These are phyloP conservation scores for Teratosphaeria gauchensis DNA, from an alignment of 2,329 filamentous ascomycete species.

Conservation along the genomic window DNA sequence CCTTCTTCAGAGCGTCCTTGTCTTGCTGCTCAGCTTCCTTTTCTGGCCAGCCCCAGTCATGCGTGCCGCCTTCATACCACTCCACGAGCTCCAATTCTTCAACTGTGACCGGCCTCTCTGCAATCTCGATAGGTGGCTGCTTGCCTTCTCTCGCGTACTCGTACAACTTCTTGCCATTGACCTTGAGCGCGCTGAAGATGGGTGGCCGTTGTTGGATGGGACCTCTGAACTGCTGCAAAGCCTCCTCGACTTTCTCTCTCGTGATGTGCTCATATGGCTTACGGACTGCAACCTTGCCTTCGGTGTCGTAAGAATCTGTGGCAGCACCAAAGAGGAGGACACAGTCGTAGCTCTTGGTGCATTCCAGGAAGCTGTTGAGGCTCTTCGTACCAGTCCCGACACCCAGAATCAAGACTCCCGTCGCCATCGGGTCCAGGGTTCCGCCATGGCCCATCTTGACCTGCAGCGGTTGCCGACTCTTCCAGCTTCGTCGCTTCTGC, in stretches of 20 bases:
- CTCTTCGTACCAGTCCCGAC: constrained; percentile 81
- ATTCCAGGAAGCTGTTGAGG: constrained; percentile 67
- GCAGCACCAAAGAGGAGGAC: constrained; percentile 82
- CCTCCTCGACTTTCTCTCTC: constrained; percentile 64
- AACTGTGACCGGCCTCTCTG: constrained; percentile 70
- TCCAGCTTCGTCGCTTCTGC: constrained; percentile 43
- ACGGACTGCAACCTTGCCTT: constrained; percentile 71
- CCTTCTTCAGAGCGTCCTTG: constrained; percentile 64
- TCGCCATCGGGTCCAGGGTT: constrained; percentile 87
- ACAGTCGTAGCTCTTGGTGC: constrained; percentile 89
- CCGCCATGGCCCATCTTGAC: constrained; percentile 96
- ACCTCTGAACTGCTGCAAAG: constrained; percentile 65
- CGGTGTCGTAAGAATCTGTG: constrained; percentile 84
- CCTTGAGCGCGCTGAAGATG: constrained; percentile 84
- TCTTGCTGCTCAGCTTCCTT: constrained; percentile 69
- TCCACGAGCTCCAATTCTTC: constrained; percentile 69
- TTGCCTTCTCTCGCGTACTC: constrained; percentile 90
- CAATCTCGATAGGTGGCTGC: constrained; percentile 74
- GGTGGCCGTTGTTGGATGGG: constrained; percentile 84
- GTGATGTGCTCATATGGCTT: constrained; percentile 75
- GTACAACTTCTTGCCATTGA: constrained; percentile 89
- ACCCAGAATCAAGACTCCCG: constrained; percentile 82
- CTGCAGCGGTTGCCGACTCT: constrained; percentile 49
- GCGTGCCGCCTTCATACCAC: constrained; percentile 71
- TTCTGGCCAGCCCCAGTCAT: constrained; percentile 68